phyloP scores from a whole-genome alignment of 352 stramenopile species.

The Pythium vanterpoolii region DNA sequence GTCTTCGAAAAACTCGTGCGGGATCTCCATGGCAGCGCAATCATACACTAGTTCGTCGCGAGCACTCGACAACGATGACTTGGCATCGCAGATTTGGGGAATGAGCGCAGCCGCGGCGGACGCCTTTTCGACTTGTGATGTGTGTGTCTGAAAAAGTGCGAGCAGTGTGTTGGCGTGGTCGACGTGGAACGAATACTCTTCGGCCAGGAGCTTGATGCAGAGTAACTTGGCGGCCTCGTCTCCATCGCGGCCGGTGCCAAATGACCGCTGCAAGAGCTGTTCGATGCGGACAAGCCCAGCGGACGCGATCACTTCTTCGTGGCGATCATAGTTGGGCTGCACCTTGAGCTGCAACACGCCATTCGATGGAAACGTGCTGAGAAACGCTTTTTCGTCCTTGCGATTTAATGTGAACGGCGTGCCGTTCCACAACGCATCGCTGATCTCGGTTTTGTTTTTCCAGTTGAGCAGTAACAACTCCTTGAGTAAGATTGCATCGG shows the following conservation, averaged over 20 bases:
- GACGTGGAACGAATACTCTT: constrained; percentile 59
- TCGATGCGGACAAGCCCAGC: constrained; percentile 40
- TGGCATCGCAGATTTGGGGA: constrained; percentile 47
- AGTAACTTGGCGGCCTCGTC: constrained; percentile 59
- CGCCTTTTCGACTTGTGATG: constrained; percentile 68
- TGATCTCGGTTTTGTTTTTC: constrained; percentile 57
- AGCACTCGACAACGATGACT: constrained; percentile 1
- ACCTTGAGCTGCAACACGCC: constrained; percentile 54
- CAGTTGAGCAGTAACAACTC: constrained; percentile 53
- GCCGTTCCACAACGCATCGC: constrained; percentile 47
- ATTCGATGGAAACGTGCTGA: constrained; percentile 34
- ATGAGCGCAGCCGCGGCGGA: constrained; percentile 58
- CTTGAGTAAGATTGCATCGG: constrained; percentile 49
- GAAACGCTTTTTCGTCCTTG: constrained; percentile 55
- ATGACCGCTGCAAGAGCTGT: constrained; percentile 41
- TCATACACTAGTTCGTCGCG: constrained; percentile 48
- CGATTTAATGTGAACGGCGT: constrained; percentile 41
- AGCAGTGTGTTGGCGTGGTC: constrained; percentile 55
- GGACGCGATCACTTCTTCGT: constrained; percentile 43
- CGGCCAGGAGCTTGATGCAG: constrained; percentile 57
- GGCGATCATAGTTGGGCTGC: constrained; percentile 58
- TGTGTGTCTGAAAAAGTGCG: constrained; percentile 56
- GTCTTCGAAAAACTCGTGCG: constrained; percentile 72
- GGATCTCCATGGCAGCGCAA: constrained; percentile 53
- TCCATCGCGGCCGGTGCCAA: constrained; percentile 37